phyloP scores from a whole-genome alignment of 495 filamentous ascomycete genomes.

The Xylaria bambusicola region DNA sequence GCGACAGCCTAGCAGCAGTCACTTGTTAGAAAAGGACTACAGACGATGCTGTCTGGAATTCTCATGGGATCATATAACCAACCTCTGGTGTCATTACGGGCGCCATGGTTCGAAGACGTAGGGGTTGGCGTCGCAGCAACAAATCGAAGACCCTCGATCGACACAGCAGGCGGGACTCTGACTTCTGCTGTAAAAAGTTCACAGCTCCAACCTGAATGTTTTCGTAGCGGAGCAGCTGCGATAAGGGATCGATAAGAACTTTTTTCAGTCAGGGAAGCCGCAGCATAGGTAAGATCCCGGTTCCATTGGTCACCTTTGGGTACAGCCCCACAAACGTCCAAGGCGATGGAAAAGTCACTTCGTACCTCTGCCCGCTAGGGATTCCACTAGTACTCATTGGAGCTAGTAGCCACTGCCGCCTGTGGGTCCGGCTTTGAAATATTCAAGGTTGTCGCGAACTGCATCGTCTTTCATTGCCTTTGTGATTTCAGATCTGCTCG shows the following conservation, averaged over 20 bases:
- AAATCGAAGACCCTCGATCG: background rate
- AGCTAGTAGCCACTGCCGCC: too few species aligned
- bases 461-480: constrained; percentile 3
- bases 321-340: background rate
- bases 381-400: too few species aligned
- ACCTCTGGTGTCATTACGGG: constrained; percentile 7
- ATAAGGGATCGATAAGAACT: constrained; percentile 30
- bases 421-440: constrained; percentile 14
- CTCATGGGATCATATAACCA: background rate
- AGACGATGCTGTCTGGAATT: background rate
- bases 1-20: constrained; percentile 5
- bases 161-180: background rate
- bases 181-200: constrained; percentile 19
- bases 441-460: constrained; percentile 12
- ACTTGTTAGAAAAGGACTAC: background rate
- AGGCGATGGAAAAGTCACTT: too few species aligned
- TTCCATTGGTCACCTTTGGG: background rate
- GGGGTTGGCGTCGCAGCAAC: constrained; percentile 11
- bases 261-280: constrained; percentile 4
- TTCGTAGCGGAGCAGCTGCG: constrained; percentile 14
- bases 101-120: constrained; percentile 7
- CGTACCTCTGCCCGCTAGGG: too few species aligned
- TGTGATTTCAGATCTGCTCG: background rate
- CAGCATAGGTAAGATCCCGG: background rate
- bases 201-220: constrained; percentile 14